Conservation (phyloP, 345 rosid genomes). For the Rhizophora mangle region DNA sequence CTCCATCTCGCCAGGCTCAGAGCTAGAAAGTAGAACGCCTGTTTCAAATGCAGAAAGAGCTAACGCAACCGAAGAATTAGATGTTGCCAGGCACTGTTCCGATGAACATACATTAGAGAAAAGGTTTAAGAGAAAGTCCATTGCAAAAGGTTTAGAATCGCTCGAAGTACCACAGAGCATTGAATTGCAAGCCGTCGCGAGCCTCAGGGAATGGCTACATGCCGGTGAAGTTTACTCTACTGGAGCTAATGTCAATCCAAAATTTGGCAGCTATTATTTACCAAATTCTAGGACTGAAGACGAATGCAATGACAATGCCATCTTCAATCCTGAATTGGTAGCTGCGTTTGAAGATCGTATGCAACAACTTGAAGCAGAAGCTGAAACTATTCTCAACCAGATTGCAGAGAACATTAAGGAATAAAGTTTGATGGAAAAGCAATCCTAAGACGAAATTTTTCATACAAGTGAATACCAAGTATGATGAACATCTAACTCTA, state of each 20-base stretch:
- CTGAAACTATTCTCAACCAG: slow-evolving; percentile 34
- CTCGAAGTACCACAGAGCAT: slow-evolving; percentile 26
- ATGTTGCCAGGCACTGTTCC: neutral
- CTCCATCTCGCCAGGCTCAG: slow-evolving; percentile 1
- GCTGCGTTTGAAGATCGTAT: slow-evolving; percentile 33
- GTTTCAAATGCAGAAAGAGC: slow-evolving; percentile 2
- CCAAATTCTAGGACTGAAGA: slow-evolving; percentile 4
- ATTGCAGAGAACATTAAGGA: slow-evolving; percentile 25
- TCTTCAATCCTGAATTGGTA: slow-evolving; percentile 35
- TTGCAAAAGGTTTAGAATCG: slow-evolving; percentile 32
- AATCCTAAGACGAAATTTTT: too few species aligned
- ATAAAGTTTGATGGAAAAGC: slow-evolving; percentile 9
- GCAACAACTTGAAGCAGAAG: slow-evolving; percentile 45
- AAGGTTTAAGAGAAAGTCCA: slow-evolving; percentile 27
- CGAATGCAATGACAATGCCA: slow-evolving; percentile 7
- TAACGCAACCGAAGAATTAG: neutral
- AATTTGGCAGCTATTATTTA: slow-evolving; percentile 30
- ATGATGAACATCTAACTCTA: neutral
- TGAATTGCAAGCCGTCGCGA: slow-evolving; percentile 28
- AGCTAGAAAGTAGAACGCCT: slow-evolving; percentile 1
- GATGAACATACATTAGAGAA: slow-evolving; percentile 7
- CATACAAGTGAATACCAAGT: neutral
- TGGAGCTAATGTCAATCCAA: slow-evolving; percentile 33
- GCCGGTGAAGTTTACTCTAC: slow-evolving; percentile 28
- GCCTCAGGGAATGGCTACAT: slow-evolving; percentile 32